Base-by-base conservation (phyloP, 371 early-diverging fungal species). In the Chytridiales sp. region DNA sequence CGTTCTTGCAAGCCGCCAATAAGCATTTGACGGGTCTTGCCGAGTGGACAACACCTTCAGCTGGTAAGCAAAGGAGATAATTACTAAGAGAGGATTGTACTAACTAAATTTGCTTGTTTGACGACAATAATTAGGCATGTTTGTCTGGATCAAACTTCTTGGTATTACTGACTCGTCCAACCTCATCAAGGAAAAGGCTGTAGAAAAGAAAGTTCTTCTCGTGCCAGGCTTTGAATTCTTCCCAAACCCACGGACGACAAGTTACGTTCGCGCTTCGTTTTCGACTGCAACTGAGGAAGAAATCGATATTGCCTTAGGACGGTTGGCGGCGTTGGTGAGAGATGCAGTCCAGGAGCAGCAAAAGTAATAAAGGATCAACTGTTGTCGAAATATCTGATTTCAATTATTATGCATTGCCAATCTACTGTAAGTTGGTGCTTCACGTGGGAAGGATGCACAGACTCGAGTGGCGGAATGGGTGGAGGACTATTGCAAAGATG, bases 111-210 rank as follows among this genome's bases (percentile, higher is more conserved):
- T 62, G n/a, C 1, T 21, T 29, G 15, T 22, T 29, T 30, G 46
- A 44, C n/a, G 38, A n/a, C 38, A 11, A 9, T 38, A 11, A 2
- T 19, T 24, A 70, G 77, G 80, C 41, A 93, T 93, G 92, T 93
- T 93, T 74, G 74, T 90, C 8, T 93, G 93, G 93, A 63, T 92
- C 31, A 78, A 82, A 22, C 67, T 90, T 35, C 48, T 75, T 40
- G 77, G 80, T 26, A 79, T 90, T 31, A 55, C 56, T 6, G 90
- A 92, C 65, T 79, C 88, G 8, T 70, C 77, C 6, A 77, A 84
- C 24, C 55, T 91, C 48, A 79, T 90, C 31, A 67, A 79, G 68
- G 74, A 51, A 32, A 84, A 84, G 64, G 89, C 90, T 4, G 56
- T 85, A 22, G 85, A 85, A 49, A 82, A 84, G 68, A 87, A 88